A percentile compares a stretch with the other conserved stretches of the same genome.
phyloP scores from a whole-genome alignment of 768 basidiomycete genomes.

The Boletus edulis region DNA sequence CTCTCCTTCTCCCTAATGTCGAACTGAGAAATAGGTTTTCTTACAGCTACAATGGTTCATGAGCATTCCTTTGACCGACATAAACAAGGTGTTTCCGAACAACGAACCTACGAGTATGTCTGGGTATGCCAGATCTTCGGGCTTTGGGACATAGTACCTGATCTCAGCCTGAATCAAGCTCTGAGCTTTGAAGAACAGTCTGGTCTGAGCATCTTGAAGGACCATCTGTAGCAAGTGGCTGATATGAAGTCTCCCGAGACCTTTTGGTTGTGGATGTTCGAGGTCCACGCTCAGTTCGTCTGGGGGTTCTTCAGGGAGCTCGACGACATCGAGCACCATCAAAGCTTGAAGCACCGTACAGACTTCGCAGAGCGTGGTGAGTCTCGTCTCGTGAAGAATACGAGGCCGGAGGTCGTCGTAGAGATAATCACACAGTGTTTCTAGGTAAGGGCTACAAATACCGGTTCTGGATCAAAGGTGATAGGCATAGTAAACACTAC shows the following conservation, averaged over 20 bases:
- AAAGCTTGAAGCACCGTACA: conserved; percentile 95
- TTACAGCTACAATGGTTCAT: conserved; percentile 37
- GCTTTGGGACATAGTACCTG: conserved; percentile 71
- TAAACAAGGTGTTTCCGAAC: background rate
- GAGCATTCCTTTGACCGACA: background rate
- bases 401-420: conserved; percentile 95
- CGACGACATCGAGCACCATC: conserved; percentile 84
- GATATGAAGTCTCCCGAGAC: conserved; percentile 68
- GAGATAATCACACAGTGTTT: conserved; percentile 88
- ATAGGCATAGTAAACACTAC: background rate
- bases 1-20: conserved; percentile 68
- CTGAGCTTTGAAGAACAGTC: conserved; percentile 95
- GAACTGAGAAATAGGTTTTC: conserved; percentile 41
- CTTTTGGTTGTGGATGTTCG: conserved; percentile 35
- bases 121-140: conserved; percentile 85
- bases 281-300: conserved; percentile 40
- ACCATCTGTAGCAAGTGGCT: conserved; percentile 84
- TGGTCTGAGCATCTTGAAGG: conserved; percentile 93
- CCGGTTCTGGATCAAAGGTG: conserved; percentile 5
- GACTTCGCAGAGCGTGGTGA: conserved; percentile 88
- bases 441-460: conserved; percentile 73
- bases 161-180: conserved; percentile 88
- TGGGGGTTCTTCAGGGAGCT: conserved; percentile 29
- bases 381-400: conserved; percentile 87
- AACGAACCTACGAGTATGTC: conserved; percentile 70